Evolutionary conservation across 23 red algal genomes (phyloP).

Genomic region (Chondrus crispus): DNA sequence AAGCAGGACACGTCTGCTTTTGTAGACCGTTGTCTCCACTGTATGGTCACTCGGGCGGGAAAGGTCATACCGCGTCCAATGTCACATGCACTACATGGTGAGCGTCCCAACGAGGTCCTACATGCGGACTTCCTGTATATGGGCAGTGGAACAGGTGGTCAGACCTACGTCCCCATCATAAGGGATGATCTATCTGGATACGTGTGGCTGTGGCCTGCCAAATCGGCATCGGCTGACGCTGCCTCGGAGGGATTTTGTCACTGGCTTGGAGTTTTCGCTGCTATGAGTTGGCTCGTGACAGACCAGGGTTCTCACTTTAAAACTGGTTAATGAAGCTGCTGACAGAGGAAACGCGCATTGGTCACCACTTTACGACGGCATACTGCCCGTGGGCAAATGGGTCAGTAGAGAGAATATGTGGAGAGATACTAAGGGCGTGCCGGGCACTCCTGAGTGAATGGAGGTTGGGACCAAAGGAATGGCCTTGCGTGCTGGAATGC

Average conservation of each 20-base stretch:
- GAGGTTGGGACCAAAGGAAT: not conserved
- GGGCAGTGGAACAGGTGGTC: not conserved
- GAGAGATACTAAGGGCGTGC: not conserved
- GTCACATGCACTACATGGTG: not conserved
- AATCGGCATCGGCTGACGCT: not conserved
- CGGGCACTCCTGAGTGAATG: not conserved
- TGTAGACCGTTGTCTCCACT: slow-evolving; percentile 31
- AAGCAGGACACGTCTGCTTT: not conserved
- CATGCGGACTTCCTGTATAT: slow-evolving; percentile 45
- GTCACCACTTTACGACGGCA: not conserved
- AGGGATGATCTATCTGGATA: not conserved
- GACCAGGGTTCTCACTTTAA: not conserved
- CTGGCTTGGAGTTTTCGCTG: not conserved
- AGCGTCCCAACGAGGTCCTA: slow-evolving; percentile 23
- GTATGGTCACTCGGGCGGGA: not conserved
- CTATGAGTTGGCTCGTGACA: not conserved
- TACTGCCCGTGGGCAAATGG: not conserved
- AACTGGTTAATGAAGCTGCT: not conserved
- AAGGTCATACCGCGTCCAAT: slow-evolving; percentile 3
- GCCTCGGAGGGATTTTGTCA: not conserved
- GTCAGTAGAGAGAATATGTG: not conserved
- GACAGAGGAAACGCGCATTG: not conserved
- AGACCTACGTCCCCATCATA: not conserved
- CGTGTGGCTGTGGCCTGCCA: not conserved
- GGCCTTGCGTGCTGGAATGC: not conserved